Conservation (phyloP, 208 protist species). For the Jaenimonas drosophilae region DNA sequence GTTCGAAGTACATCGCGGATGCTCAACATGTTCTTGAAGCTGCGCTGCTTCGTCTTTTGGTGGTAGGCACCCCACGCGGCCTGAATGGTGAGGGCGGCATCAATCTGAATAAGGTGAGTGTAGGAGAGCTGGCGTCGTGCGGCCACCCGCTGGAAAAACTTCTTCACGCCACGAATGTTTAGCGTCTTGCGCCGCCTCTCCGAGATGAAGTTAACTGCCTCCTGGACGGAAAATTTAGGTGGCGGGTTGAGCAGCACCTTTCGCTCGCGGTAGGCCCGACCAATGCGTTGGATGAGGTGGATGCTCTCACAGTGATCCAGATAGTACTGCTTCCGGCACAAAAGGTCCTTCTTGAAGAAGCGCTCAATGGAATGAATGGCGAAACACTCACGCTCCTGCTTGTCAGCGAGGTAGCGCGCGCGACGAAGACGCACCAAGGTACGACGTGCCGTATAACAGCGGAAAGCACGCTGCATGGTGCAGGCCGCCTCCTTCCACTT, state of each 20-base stretch:
- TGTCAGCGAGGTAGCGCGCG: neutral
- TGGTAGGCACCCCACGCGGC: conserved; percentile 20
- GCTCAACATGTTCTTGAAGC: neutral
- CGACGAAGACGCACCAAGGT: conserved; percentile 10
- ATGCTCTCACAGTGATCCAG: neutral
- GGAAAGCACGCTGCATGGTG: conserved; percentile 22
- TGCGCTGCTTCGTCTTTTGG: neutral
- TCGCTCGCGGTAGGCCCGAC: neutral
- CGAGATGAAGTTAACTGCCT: neutral
- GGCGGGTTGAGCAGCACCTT: neutral
- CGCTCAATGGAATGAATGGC: conserved; percentile 13
- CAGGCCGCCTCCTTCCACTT: conserved; percentile 10
- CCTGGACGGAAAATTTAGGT: neutral
- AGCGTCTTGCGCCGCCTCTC: neutral
- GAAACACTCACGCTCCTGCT: conserved; percentile 4
- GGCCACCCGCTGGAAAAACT: neutral
- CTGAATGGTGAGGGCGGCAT: conserved; percentile 48
- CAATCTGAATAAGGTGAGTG: conserved; percentile 3
- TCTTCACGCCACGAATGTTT: neutral
- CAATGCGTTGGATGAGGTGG: conserved; percentile 4
- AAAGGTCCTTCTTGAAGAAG: neutral
- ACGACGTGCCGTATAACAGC: conserved; percentile 13
- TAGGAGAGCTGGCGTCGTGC: conserved; percentile 2
- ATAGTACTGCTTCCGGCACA: neutral
- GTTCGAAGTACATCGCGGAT: too few relatives aligned